Conservation (phyloP, 2,329 filamentous ascomycete species). For the Laburnicola sp. region DNA sequence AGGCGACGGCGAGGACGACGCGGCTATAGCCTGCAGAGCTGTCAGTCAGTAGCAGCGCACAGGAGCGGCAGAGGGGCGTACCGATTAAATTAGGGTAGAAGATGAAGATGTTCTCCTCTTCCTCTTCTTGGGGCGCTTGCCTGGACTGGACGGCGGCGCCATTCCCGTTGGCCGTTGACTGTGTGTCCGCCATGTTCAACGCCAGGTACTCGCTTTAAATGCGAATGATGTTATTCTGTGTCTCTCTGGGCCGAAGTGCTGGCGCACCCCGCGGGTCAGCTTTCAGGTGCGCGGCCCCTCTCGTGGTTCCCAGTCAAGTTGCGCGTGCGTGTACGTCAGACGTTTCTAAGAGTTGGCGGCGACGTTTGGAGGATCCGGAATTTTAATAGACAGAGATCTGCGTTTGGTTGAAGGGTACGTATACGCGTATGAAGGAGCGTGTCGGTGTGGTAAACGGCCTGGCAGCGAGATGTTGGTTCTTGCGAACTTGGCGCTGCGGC, state of each 20-base stretch:
- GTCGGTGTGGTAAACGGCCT: too few species aligned
- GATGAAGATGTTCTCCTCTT: constrained; percentile 59
- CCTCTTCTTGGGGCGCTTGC: constrained; percentile 25
- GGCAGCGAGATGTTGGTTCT: too few species aligned
- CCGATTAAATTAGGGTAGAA: constrained; percentile 58
- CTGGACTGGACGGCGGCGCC: constrained; percentile 25
- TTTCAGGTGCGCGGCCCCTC: neutral
- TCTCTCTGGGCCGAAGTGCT: neutral
- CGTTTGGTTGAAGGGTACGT: too few species aligned
- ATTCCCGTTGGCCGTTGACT: constrained; percentile 26
- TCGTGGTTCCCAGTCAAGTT: neutral
- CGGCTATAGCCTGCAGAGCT: constrained; percentile 51
- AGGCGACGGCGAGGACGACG: constrained; percentile 71
- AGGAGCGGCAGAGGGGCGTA: constrained; percentile 26
- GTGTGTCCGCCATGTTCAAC: constrained; percentile 31
- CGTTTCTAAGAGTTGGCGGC: too few species aligned
- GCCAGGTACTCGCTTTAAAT: neutral
- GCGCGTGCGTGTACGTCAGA: neutral
- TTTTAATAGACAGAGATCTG: too few species aligned
- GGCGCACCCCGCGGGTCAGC: constrained; percentile 1
- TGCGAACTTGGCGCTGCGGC: too few species aligned
- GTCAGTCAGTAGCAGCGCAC: constrained; percentile 15
- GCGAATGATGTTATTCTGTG: neutral
- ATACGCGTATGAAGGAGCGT: too few species aligned
- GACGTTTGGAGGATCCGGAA: too few species aligned